A percentile compares a stretch with the other conserved stretches of the same genome.
Evolutionary conservation across 148 eudicot genomes (phyloP).

Genomic region (Salicornia ramosissima): DNA sequence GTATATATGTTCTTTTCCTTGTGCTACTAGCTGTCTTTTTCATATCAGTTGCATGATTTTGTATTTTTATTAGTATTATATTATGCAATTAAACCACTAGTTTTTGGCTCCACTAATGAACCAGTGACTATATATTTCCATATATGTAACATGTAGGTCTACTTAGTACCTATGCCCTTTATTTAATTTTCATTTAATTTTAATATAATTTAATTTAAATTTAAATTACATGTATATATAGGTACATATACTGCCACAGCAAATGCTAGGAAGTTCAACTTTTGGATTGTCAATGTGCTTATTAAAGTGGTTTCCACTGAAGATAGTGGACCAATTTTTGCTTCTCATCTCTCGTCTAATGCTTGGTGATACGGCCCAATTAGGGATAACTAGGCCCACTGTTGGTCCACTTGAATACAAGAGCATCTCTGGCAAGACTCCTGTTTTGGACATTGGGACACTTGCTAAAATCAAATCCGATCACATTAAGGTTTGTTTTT

Average conservation of each 20-base stretch:
- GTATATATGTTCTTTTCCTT: too few species aligned
- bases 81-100: too few species aligned
- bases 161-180: too few species aligned
- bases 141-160: too few species aligned
- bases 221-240: too few species aligned
- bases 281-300: conserved; percentile 55
- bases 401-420: conserved; percentile 64
- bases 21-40: too few species aligned
- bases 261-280: conserved; percentile 63
- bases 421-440: conserved; percentile 52
- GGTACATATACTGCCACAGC: conserved; percentile 70
- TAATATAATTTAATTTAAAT: neutral
- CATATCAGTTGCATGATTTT: too few species aligned
- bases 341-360: conserved; percentile 47
- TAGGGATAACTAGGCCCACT: conserved; percentile 53
- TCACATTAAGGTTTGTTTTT: conserved; percentile 38
- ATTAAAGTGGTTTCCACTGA: conserved; percentile 56
- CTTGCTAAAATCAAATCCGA: conserved; percentile 49
- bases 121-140: too few species aligned
- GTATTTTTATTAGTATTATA: too few species aligned
- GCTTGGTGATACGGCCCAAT: conserved; percentile 50
- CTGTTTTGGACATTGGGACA: conserved; percentile 67
- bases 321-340: conserved; percentile 50
- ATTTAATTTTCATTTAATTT: too few species aligned
- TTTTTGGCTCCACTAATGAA: too few species aligned